Conservation (phyloP, 2,329 filamentous ascomycete genomes). For the Ciborinia camelliae region DNA sequence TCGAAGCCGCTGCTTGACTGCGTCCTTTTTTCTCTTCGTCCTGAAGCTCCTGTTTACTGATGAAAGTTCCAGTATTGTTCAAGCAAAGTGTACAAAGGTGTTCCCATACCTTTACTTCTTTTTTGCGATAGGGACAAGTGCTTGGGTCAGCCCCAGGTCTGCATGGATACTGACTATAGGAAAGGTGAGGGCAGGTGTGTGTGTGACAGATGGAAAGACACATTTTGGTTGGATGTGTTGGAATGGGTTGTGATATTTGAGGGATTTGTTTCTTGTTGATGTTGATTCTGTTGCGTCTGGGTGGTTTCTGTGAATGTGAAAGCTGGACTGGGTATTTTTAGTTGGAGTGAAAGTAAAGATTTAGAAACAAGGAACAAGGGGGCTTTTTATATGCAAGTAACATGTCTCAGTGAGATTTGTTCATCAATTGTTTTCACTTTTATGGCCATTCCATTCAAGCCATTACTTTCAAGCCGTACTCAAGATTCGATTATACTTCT, state of each 20-base stretch:
- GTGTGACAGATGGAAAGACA: constrained; percentile 1
- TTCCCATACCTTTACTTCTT: neutral
- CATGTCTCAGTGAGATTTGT: too few species aligned
- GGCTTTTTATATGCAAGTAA: too few species aligned
- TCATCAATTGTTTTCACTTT: too few species aligned
- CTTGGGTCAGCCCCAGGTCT: neutral
- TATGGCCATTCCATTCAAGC: too few species aligned
- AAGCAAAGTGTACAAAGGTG: neutral
- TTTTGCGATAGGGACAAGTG: neutral
- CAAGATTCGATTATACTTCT: too few species aligned
- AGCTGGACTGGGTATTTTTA: too few species aligned
- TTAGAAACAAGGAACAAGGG: neutral
- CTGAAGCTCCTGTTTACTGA: neutral
- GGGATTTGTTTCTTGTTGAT: neutral
- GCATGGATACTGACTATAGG: neutral
- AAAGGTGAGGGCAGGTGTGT: neutral
- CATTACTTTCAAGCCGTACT: too few species aligned
- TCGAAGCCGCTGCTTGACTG: neutral
- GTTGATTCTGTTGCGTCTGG: neutral
- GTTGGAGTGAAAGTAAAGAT: neutral
- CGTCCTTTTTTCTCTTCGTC: neutral
- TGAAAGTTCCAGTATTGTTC: neutral
- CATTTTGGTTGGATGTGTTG: neutral
- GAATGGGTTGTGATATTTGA: too few species aligned
- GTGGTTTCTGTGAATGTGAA: neutral